Evolutionary conservation across 164 flowering plant species (phyloP), one percentile per base, ranked within the genome.

Genomic region (Aristolochia fimbriata): DNA sequence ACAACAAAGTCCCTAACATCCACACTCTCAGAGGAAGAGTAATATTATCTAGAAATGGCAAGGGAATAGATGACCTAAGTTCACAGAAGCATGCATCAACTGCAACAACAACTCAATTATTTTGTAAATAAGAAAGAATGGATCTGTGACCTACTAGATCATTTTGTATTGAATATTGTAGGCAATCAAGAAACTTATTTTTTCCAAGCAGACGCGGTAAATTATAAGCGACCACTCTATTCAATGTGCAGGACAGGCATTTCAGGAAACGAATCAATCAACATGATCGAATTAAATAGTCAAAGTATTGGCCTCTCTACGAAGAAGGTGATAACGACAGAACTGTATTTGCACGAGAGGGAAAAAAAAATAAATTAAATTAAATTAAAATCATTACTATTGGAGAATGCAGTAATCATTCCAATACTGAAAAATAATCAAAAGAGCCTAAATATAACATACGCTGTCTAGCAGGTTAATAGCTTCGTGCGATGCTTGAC

Each of bases 401-500:
- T 0, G 4, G 11, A 53, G 16, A 4, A 22, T 6, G 23, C 20
- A 24, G 23, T 24, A 3, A 21, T 23, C 20, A 53, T 14, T 1
- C 22, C 17, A 49, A 10, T 3, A 3, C 19, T 17, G 17, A 16
- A 49, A 4, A 49, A 16, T 6, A 1, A 23, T 7, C 56, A 53
- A 0, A 13, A 55, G 30, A 37, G 21, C 43, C 20, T 15, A 15
- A 19, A 31, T 15, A 37, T 10, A 41, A 66, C 81, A 43, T 79
- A 90, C 97, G 51, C 78, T 73, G 31, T 93, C 99, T 57, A 93
- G 72, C 60, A 93, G 91, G 54, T 79, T 68, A 45, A 93, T 68
- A 58, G 97, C 97, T 72, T 93, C 99, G 10, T 64, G 75, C 57
- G 91, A 62, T 22, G 99, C 99, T 72, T 93, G 96, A 57, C 74